Conservation (phyloP, 192 early-diverging fungal species). For the Backusella liffmaniae region DNA sequence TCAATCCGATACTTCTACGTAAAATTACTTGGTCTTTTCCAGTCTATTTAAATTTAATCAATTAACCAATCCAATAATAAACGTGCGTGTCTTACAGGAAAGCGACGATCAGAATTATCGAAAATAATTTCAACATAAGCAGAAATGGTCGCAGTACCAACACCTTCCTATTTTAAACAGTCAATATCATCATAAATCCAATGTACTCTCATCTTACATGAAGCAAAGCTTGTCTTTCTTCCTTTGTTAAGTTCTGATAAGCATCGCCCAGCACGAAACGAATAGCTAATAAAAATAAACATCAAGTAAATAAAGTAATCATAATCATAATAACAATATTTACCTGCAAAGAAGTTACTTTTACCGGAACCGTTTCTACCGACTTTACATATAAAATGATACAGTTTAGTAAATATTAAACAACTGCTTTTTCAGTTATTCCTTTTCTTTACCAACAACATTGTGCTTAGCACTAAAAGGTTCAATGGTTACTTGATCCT, state of each 20-base stretch:
- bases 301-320: neutral
- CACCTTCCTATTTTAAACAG: constrained; percentile 68
- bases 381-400: constrained; percentile 46
- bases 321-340: neutral
- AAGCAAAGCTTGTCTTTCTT: constrained; percentile 91
- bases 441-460: constrained; percentile 75
- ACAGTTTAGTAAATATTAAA: neutral
- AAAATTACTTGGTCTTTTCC: constrained; percentile 89
- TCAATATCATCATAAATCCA: neutral
- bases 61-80: neutral
- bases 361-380: constrained; percentile 98
- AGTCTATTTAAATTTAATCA: constrained; percentile 48
- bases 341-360: constrained; percentile 96
- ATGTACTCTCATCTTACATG: constrained; percentile 58
- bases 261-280: constrained; percentile 96
- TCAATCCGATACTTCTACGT: constrained; percentile 91
- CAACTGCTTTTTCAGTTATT: neutral
- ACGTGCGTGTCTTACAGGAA: constrained; percentile 63
- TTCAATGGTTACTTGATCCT: constrained; percentile 92
- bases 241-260: constrained; percentile 88
- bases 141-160: constrained; percentile 88
- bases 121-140: constrained; percentile 96
- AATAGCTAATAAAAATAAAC: constrained; percentile 60
- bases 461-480: constrained; percentile 93
- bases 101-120: constrained; percentile 94